Percentiles rank a stretch among this genome's conserved stretches.
Conservation (phyloP, 2,329 filamentous ascomycete species). For the Parastagonospora avenae region DNA sequence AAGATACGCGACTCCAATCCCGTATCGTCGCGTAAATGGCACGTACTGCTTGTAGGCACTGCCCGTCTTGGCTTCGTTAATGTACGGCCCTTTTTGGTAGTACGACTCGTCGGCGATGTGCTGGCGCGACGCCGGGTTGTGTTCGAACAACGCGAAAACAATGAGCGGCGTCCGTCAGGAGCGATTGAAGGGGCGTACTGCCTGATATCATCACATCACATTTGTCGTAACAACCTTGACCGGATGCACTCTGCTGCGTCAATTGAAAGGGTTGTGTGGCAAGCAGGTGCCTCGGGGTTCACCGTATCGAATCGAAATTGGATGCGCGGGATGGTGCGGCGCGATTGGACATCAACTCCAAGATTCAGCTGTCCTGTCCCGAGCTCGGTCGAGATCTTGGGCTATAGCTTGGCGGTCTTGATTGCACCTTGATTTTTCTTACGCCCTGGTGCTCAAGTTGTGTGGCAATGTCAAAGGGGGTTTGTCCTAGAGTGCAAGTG, state of each 20-base stretch:
- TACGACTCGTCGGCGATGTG: background rate
- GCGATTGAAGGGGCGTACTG: no score
- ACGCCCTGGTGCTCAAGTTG: no score
- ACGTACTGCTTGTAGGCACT: conserved; percentile 10
- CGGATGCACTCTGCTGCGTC: background rate
- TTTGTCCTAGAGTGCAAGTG: no score
- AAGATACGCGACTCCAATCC: conserved; percentile 17
- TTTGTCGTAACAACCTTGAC: background rate
- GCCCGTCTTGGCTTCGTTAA: conserved; percentile 17
- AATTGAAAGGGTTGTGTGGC: background rate
- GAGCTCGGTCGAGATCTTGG: conserved; percentile 13
- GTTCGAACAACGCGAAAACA: background rate
- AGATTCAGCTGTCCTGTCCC: conserved; percentile 7
- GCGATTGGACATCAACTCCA: conserved; percentile 1
- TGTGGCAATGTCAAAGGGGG: no score
- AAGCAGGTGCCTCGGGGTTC: no score
- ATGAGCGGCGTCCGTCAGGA: no score
- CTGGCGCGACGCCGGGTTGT: background rate
- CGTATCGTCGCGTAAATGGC: conserved; percentile 6
- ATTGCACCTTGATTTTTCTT: background rate
- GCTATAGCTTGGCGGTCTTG: conserved; percentile 17
- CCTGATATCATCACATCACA: no score
- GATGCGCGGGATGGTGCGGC: background rate
- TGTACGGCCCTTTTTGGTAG: conserved; percentile 7
- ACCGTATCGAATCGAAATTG: conserved; percentile 5